Base-by-base conservation (phyloP, 1,284 basidiomycete genomes). In the Malassezia furfur region DNA sequence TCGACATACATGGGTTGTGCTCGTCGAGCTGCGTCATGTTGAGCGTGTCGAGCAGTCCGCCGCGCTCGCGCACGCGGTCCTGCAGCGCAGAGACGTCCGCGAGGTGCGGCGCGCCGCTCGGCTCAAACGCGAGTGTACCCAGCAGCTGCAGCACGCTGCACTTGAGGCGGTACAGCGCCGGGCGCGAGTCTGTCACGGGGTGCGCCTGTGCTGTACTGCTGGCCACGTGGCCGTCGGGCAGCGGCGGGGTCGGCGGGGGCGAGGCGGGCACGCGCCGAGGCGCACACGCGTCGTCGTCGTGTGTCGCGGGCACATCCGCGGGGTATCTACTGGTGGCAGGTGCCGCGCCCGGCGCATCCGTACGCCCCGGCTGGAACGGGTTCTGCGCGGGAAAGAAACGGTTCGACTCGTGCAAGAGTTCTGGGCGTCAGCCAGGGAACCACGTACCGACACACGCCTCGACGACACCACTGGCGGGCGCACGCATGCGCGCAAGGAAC, bases 1-100 rank as follows among this genome's bases (percentile, higher is more conserved):
- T 40, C 35, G 5, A 66, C 64, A 60, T 52, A 63, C 64, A 66
- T 11, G 61, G 65, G 41, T 72, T 72, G 9, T 59, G 49, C 54
- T 70, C 66, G 49, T 72, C 70, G 17, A 71, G 48, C 35, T 63
- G 60, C 9, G 70, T 72, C 60, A 69, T 60, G 45, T 65, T 66
- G 32, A 72, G 60, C 7, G 70, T 64, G 35, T 69, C 65, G 37
- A 58, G 60, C 11, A 72, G 54, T 4, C 70, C 70, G 19, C 67
- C 68, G 5, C 40, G 32, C 37, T 61, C 67, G 5, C 70, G 59
- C 14, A 68, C 59, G 2, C 38, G 50, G 41, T 72, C 67, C 46
- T 72, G 70, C 40, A 71, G 65, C 21, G 19, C 28, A 15, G 12
- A 15, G 5, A 54, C 52, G 2, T 44, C 30, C 1, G 48, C 30